Evolutionary conservation across 805 yeast species (phyloP).

Genomic region (Lachancea quebecensis): DNA sequence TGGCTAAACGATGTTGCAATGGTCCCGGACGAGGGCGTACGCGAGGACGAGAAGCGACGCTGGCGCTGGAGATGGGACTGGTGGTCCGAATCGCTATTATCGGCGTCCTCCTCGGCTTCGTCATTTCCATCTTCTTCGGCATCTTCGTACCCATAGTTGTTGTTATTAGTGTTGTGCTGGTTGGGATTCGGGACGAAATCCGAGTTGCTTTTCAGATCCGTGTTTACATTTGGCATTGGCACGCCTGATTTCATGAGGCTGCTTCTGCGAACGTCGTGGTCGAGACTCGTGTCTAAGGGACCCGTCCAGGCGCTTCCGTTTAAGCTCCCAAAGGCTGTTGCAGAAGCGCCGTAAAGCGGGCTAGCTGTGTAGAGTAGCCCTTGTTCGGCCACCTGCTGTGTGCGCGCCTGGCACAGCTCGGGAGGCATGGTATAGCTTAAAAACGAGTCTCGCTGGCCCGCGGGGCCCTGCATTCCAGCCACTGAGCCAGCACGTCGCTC

Average conservation of each 20-base stretch:
- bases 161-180: background rate
- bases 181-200: background rate
- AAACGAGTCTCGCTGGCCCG: background rate
- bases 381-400: no score
- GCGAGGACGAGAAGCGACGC: conserved; percentile 7
- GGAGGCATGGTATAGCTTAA: no score
- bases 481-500: background rate
- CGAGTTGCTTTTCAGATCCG: background rate
- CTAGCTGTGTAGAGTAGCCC: no score
- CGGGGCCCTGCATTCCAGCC: background rate
- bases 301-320: background rate
- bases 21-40: conserved; percentile 6
- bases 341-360: no score
- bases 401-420: no score
- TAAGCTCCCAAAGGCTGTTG: no score
- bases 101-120: conserved; percentile 9
- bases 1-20: background rate
- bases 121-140: conserved; percentile 7
- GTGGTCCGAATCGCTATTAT: conserved; percentile 2
- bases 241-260: background rate
- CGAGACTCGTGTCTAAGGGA: background rate
- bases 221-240: background rate
- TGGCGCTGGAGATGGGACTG: conserved; percentile 5
- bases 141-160: conserved; percentile 1
- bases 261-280: background rate